Evolutionary conservation across 768 basidiomycete species (phyloP).

Genomic region (Boletellus ananiceps): DNA sequence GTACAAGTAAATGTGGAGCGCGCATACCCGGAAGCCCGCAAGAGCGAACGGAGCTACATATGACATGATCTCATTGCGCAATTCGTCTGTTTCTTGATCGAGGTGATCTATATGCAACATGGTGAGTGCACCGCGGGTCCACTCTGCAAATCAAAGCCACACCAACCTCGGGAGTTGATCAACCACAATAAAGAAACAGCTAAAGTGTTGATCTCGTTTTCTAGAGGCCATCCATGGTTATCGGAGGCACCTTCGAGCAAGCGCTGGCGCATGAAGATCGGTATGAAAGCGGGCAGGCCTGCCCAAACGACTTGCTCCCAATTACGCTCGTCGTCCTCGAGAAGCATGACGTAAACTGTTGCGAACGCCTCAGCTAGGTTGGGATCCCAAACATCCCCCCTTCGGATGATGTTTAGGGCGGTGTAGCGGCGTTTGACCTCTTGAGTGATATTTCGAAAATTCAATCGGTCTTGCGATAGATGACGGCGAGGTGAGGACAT

Average conservation of each 20-base stretch:
- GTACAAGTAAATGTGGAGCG: not conserved
- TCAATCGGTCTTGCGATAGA: slow-evolving; percentile 25
- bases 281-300: slow-evolving; percentile 38
- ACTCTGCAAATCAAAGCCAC: not conserved
- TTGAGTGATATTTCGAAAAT: slow-evolving; percentile 32
- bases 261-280: slow-evolving; percentile 35
- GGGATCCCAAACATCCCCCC: slow-evolving; percentile 33
- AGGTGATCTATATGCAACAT: slow-evolving; percentile 12
- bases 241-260: slow-evolving; percentile 35
- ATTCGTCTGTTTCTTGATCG: slow-evolving; percentile 32
- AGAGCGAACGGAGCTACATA: slow-evolving; percentile 44
- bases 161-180: slow-evolving; percentile 31
- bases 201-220: slow-evolving; percentile 42
- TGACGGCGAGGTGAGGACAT: slow-evolving; percentile 38
- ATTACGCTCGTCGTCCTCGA: slow-evolving; percentile 52
- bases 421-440: slow-evolving; percentile 45
- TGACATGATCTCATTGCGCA: slow-evolving; percentile 32
- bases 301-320: slow-evolving; percentile 43
- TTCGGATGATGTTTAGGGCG: slow-evolving; percentile 43
- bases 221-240: slow-evolving; percentile 47
- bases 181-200: slow-evolving; percentile 49
- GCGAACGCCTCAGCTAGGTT: slow-evolving; percentile 43
- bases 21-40: slow-evolving; percentile 46
- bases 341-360: slow-evolving; percentile 53
- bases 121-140: not conserved